phyloP scores from a whole-genome alignment of 192 early-diverging fungal species.

The Phlyctochytrium bullatum region DNA sequence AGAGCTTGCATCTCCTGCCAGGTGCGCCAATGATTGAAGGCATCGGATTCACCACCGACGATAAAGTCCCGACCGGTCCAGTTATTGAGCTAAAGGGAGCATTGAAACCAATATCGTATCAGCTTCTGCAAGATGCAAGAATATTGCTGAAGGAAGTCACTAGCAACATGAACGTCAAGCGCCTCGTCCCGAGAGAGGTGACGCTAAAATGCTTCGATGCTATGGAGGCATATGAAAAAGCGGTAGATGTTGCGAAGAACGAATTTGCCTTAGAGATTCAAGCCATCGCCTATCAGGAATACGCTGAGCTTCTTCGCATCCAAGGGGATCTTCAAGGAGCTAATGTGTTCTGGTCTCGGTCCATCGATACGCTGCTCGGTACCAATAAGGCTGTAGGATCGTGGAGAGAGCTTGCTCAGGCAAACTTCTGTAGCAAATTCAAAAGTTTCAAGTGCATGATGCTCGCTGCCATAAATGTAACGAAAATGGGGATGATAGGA shows the following conservation, averaged over 20 bases:
- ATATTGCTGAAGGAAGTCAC: not conserved
- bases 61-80: too few relatives aligned
- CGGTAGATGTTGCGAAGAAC: not conserved
- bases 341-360: not conserved
- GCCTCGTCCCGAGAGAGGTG: not conserved
- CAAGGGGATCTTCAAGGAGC: not conserved
- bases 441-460: not conserved
- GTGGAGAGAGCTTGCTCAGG: not conserved
- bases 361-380: not conserved
- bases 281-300: not conserved
- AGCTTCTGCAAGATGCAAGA: not conserved
- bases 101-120: not conserved
- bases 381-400: not conserved
- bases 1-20: not conserved
- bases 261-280: not conserved
- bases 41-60: too few relatives aligned
- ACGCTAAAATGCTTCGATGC: not conserved
- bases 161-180: not conserved
- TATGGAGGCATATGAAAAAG: slow-evolving; percentile 1
- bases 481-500: not conserved
- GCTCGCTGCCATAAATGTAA: not conserved
- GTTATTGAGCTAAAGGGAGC: not conserved
- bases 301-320: not conserved
- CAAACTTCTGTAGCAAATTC: not conserved
- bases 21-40: not conserved